These are phyloP conservation scores for Diutina rugosa DNA, from an alignment of 1,139 yeast species.

Conservation along the genomic window DNA sequence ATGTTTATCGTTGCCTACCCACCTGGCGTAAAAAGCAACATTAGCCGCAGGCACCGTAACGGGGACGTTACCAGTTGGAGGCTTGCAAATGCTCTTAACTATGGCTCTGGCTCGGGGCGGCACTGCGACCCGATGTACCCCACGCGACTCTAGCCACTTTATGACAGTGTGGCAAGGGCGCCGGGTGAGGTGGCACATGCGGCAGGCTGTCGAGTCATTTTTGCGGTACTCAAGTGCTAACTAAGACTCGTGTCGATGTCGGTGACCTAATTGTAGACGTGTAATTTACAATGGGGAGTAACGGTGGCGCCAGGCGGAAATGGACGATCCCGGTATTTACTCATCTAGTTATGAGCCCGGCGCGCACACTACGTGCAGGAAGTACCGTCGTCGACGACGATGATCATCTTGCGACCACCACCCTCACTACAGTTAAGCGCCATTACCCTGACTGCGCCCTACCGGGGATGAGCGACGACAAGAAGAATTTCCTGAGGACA, in stretches of 20 bases:
- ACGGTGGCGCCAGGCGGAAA: too few relatives aligned
- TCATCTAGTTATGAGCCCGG: neutral
- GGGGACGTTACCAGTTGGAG: neutral
- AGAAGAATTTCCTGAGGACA: slow-evolving; percentile 26
- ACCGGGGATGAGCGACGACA: slow-evolving; percentile 1
- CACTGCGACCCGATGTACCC: neutral
- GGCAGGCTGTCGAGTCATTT: neutral
- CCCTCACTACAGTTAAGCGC: neutral
- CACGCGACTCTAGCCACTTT: neutral
- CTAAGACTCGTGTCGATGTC: too few relatives aligned
- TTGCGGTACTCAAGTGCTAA: too few relatives aligned
- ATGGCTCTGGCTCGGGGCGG: neutral
- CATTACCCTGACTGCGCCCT: neutral
- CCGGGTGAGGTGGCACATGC: neutral
- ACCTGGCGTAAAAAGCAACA: neutral
- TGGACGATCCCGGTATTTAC: neutral
- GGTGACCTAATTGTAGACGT: too few relatives aligned
- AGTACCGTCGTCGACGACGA: neutral
- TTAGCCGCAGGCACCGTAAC: neutral
- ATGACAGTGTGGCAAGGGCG: neutral
- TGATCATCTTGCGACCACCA: neutral
- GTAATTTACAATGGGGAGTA: too few relatives aligned
- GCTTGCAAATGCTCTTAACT: neutral
- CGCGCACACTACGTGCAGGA: neutral
- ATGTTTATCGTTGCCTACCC: neutral